Evolutionary conservation across 371 early-diverging fungal species (phyloP).

Genomic region (Actinomucor elegans): DNA sequence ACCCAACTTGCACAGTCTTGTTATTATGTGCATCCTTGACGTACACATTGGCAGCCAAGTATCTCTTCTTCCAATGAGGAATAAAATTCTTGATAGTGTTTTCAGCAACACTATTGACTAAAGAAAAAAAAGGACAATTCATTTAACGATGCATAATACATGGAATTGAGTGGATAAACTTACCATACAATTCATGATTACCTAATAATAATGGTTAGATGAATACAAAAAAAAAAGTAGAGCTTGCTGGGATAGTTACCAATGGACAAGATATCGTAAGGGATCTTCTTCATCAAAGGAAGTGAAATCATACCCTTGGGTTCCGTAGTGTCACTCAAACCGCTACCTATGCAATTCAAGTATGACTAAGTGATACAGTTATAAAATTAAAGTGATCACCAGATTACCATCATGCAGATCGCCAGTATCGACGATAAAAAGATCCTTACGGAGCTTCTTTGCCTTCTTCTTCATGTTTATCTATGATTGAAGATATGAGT

Average conservation of each 20-base stretch:
- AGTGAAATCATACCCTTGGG: slow-evolving; percentile 41
- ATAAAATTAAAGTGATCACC: not conserved
- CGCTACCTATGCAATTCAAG: slow-evolving; percentile 45
- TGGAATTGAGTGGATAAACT: not conserved
- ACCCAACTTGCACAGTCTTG: slow-evolving; percentile 53
- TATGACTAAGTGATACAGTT: too few species aligned
- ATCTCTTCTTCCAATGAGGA: slow-evolving; percentile 54
- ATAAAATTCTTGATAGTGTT: slow-evolving; percentile 40
- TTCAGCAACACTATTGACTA: slow-evolving; percentile 34
- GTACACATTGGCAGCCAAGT: slow-evolving; percentile 58
- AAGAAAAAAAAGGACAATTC: not conserved
- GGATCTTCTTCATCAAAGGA: slow-evolving; percentile 48
- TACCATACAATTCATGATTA: slow-evolving; percentile 63
- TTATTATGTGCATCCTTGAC: slow-evolving; percentile 40
- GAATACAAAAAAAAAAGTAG: not conserved
- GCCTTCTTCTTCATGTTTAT: slow-evolving; percentile 52
- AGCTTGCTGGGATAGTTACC: slow-evolving; percentile 15
- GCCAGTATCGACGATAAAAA: slow-evolving; percentile 61
- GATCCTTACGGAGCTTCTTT: slow-evolving; percentile 40
- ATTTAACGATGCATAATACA: not conserved
- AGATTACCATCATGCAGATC: slow-evolving; percentile 51
- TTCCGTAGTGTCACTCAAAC: slow-evolving; percentile 50
- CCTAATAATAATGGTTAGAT: slow-evolving; percentile 22
- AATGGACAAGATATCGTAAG: slow-evolving; percentile 48
- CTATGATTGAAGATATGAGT: not conserved